phyloP scores from a whole-genome alignment of 352 stramenopile genomes.

The Phytophthora ohioensis region DNA sequence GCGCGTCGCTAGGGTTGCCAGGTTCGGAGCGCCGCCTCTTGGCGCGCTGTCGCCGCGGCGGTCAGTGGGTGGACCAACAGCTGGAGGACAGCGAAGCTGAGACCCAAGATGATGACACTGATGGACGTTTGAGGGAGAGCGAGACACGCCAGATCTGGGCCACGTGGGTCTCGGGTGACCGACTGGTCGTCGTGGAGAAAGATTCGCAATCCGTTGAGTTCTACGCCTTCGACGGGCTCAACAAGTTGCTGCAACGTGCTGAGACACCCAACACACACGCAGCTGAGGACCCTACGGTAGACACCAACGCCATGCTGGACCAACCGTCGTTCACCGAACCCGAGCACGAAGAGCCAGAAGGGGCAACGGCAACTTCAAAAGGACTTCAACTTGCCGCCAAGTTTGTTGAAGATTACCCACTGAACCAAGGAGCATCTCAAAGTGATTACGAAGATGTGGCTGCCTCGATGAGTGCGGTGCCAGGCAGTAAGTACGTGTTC shows the following conservation, averaged over 20 bases:
- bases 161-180: constrained; percentile 59
- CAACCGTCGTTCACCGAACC: constrained; percentile 27
- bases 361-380: constrained; percentile 17
- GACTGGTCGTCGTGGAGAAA: constrained; percentile 74
- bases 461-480: constrained; percentile 52
- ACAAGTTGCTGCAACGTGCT: constrained; percentile 27
- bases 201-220: constrained; percentile 71
- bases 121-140: constrained; percentile 24
- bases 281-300: constrained; percentile 3
- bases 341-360: constrained; percentile 21
- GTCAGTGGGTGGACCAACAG: constrained; percentile 35
- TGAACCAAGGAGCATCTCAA: constrained; percentile 63
- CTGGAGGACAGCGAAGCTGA: constrained; percentile 1
- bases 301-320: constrained; percentile 31
- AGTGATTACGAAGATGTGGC: constrained; percentile 64
- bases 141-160: constrained; percentile 52
- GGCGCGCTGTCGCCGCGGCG: constrained; percentile 41
- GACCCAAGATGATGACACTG: neutral
- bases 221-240: constrained; percentile 71
- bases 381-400: constrained; percentile 34
- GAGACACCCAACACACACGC: constrained; percentile 14
- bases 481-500: constrained; percentile 69
- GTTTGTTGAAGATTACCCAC: constrained; percentile 62
- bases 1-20: constrained; percentile 43
- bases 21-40: constrained; percentile 46